Percentiles rank a stretch among this genome's conserved stretches.
Conservation (phyloP, 208 protist species). For the Trypanosoma cruzi region DNA sequence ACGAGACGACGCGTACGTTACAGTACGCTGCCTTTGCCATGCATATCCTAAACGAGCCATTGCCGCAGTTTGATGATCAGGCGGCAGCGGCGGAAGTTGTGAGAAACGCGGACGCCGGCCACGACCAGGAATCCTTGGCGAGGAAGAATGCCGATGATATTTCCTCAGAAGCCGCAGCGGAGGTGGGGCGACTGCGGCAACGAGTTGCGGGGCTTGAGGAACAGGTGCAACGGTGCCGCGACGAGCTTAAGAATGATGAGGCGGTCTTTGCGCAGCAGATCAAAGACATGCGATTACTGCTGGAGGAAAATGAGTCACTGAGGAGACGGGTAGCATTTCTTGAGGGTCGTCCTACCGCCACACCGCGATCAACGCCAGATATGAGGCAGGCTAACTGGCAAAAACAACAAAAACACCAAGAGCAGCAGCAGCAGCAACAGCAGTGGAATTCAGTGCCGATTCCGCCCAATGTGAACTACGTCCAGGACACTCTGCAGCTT, state of each 20-base stretch:
- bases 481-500: conserved; percentile 4
- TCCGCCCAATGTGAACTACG: conserved; percentile 13
- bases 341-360: background rate
- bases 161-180: conserved; percentile 4
- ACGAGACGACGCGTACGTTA: conserved; percentile 90
- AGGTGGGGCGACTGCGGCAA: conserved; percentile 27
- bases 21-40: conserved; percentile 93
- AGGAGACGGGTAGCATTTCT: conserved; percentile 24
- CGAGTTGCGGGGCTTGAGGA: conserved; percentile 31
- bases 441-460: background rate
- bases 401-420: too few species aligned
- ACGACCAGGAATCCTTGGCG: background rate
- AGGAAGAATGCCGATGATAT: background rate
- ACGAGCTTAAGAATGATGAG: conserved; percentile 74
- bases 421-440: conserved; percentile 1
- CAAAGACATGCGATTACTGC: conserved; percentile 43
- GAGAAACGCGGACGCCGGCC: background rate
- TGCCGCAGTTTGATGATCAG: conserved; percentile 49
- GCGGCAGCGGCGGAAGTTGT: conserved; percentile 1
- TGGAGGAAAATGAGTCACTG: conserved; percentile 55
- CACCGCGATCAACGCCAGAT: background rate
- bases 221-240: conserved; percentile 57
- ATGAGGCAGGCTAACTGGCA: background rate
- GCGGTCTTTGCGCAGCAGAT: conserved; percentile 79
- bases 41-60: conserved; percentile 86